phyloP scores from a whole-genome alignment of 345 rosid genomes.

The Dipteronia sinensis region DNA sequence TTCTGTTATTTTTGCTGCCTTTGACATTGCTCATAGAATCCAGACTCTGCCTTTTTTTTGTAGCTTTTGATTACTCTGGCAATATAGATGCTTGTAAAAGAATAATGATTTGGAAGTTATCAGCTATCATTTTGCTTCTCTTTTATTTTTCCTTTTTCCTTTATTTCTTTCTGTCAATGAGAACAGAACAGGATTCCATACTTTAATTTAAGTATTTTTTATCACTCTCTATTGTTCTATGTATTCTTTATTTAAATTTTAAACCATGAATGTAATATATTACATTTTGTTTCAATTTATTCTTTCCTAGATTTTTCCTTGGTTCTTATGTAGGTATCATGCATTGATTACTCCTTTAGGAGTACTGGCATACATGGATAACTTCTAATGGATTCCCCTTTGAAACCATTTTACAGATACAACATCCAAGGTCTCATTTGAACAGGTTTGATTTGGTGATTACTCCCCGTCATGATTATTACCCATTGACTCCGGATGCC shows the following conservation, averaged over 20 bases:
- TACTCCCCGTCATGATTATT: constrained; percentile 88
- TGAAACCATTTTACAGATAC: constrained; percentile 57
- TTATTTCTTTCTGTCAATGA: not conserved
- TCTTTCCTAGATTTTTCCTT: not conserved
- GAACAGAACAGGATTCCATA: not conserved
- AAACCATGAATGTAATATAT: not conserved
- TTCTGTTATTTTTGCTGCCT: not conserved
- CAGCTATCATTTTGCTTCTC: not conserved
- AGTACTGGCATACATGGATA: not conserved
- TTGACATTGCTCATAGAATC: not conserved
- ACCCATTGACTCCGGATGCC: constrained; percentile 73
- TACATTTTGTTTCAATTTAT: not conserved
- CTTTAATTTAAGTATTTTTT: not conserved
- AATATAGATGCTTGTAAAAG: constrained; percentile 2
- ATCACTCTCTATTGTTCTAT: not conserved
- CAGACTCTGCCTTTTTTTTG: not conserved
- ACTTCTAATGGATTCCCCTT: constrained; percentile 8
- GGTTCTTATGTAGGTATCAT: not conserved
- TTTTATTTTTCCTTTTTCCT: not conserved
- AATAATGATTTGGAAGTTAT: not conserved
- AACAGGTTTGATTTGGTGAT: constrained; percentile 86
- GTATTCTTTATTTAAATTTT: not conserved
- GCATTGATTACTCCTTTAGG: not conserved
- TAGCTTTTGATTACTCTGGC: not conserved
- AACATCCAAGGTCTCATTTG: constrained; percentile 79